Base-by-base conservation (phyloP, 805 yeast species). In the Metschnikowia bowlesiae region DNA sequence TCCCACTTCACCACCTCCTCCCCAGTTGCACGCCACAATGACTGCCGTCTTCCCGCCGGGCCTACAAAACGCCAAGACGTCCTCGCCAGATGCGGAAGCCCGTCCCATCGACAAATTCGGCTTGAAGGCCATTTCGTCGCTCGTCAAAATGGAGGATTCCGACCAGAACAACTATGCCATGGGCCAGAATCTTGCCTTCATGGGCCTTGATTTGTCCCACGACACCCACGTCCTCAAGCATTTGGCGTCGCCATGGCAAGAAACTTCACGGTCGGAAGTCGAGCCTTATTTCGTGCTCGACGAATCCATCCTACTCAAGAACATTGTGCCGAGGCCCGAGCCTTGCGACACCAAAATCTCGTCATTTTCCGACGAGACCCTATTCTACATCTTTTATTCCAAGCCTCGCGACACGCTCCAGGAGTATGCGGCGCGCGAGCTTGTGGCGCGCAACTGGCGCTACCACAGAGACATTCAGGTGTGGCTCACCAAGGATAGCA, bases 401-500 rank as follows among this genome's bases (percentile, higher is more conserved):
- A 89, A 84, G 74, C 96, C 99, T 5, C 83, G 89, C 48, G 97
- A 94, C 64, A 83, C 89, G 4, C 74, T 92, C 65, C 99, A 94
- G 68, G 99, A 94, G 65, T 80, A 90, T 50, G 95, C 96, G 4
- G 95, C 97, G 6, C 76, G 92, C 52, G 98, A 92, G 66, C 78
- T 94, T 58, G 89, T 89, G 60, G 83, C 83, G 54, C 79, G 99
- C 60, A 94, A 92, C 69, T 94, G 99, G 99, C 80, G 98, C 58
- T 94, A 88, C 63, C 99, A 94, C 70, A 92, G 90, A 70, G 96
- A 89, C 53, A 79, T 94, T 50, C 95, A 91, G 71, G 90, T 94
- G 46, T 94, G 99, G 99, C 73, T 94, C 52, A 94, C 99, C 10
- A 94, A 94, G 67, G 97, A 90, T 62, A 87, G 96, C 30, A 81